phyloP scores from a whole-genome alignment of 306 rosid species.

The Fragaria ananassa region DNA sequence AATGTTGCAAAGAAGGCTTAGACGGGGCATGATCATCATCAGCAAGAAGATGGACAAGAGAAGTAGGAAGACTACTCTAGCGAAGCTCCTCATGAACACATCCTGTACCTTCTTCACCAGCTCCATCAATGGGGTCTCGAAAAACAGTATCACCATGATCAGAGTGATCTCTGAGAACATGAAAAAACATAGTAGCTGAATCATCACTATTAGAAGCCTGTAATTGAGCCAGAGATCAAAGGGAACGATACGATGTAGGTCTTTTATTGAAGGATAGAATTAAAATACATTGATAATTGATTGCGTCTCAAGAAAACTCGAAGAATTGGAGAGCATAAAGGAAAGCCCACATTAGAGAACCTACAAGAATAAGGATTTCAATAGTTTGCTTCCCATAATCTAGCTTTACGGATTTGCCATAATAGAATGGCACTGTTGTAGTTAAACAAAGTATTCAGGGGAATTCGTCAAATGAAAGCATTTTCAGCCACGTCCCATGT shows the following conservation, averaged over 20 bases:
- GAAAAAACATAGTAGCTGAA: background rate
- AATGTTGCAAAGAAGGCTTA: background rate
- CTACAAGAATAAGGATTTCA: background rate
- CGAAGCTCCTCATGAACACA: background rate
- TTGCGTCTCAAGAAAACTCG: background rate
- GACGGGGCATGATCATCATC: background rate
- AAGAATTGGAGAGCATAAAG: background rate
- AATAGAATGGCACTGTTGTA: no score
- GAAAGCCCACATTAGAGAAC: background rate
- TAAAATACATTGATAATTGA: background rate
- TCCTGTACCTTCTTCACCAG: background rate
- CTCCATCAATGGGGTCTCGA: background rate
- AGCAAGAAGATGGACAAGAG: background rate
- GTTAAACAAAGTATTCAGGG: no score
- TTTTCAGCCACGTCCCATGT: no score
- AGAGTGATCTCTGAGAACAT: background rate
- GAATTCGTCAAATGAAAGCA: no score
- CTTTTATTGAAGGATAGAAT: background rate
- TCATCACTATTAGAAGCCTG: background rate
- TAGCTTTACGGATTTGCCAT: no score
- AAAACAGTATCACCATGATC: background rate
- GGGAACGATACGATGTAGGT: background rate
- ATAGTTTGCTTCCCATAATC: no score
- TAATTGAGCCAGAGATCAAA: background rate
- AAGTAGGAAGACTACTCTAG: background rate